Evolutionary conservation across 305 asterid species (phyloP).

Genomic region (Striga hermonthica): DNA sequence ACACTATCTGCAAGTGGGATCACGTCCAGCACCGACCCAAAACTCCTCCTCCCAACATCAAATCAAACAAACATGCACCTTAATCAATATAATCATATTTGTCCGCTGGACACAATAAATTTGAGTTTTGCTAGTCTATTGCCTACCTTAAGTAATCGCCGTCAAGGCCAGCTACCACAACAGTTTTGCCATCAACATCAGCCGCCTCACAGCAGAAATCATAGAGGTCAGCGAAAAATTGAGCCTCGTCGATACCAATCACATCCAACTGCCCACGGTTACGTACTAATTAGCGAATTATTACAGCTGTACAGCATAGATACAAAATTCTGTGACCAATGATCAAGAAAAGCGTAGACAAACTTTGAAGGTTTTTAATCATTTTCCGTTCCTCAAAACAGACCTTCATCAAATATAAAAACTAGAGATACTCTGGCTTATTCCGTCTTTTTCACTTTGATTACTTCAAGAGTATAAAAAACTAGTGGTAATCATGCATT

Average conservation of each 20-base stretch:
- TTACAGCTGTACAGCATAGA: not conserved
- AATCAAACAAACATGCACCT: not conserved
- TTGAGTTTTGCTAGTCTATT: not conserved
- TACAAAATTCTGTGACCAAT: not conserved
- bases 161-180: slow-evolving; percentile 84
- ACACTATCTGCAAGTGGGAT: slow-evolving; percentile 78
- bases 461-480: no score
- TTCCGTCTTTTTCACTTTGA: no score
- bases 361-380: not conserved
- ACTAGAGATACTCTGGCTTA: not conserved
- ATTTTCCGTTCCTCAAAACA: not conserved
- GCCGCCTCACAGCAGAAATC: slow-evolving; percentile 78
- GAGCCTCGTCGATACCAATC: slow-evolving; percentile 89
- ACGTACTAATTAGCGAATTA: slow-evolving; percentile 11
- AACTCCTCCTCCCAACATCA: slow-evolving; percentile 53
- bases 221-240: slow-evolving; percentile 77
- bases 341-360: not conserved
- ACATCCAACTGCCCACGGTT: slow-evolving; percentile 62
- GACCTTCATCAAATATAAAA: not conserved
- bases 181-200: slow-evolving; percentile 69
- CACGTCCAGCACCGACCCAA: slow-evolving; percentile 70
- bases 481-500: no score
- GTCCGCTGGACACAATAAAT: no score
- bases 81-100: no score
- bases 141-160: slow-evolving; percentile 80